Evolutionary conservation across 306 rosid species (phyloP), one percentile per base, ranked within the genome.

Genomic region (Quercus bicolor): DNA sequence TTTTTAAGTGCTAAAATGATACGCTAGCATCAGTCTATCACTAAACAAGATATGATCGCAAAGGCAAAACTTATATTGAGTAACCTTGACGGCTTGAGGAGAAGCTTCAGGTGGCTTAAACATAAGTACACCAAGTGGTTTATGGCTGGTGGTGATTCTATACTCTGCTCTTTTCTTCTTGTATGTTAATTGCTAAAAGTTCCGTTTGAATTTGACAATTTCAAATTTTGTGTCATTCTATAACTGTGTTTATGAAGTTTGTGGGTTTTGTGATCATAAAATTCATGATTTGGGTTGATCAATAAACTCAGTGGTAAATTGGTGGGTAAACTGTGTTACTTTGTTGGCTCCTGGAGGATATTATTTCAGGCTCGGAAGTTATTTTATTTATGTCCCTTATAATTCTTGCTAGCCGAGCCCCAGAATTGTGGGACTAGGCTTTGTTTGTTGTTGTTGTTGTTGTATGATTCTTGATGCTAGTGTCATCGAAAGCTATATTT

Each of bases 21-120:
- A 31, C 34, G 34, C 34, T 31, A 31, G 34, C 34, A 31, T 31
- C 34, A 31, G 34, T 31, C 34, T 31, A 31, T 31, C 34, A 31
- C 34, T 31, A 31, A 31, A 31, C 34, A 31, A 31, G 5, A 31
- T 31, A 31, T 31, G 34, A 1, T 31, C 5, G 34, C 34, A 31
- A 31, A 31, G 34, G 34, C 34, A 31, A 31, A 31, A 31, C 34
- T 31, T 31, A 31, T 31, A 31, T 31, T 31, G 34, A 31, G 1
- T 31, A 31, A 1, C 1, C 34, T 4, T 31, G 34, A 31, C 34
- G 2, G 26, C 56, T 75, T 95, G 64, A 86, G 93, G 65, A 95
- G 90, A 77, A 91, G 98, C 83, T 88, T 92, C 83, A 86, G 92
- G 88, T 95, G 98, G 98, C 87, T 95, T 33, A 95, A 95, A 82